Conservation (phyloP, 192 early-diverging fungal species). For the Lunasporangiospora selenospora region DNA sequence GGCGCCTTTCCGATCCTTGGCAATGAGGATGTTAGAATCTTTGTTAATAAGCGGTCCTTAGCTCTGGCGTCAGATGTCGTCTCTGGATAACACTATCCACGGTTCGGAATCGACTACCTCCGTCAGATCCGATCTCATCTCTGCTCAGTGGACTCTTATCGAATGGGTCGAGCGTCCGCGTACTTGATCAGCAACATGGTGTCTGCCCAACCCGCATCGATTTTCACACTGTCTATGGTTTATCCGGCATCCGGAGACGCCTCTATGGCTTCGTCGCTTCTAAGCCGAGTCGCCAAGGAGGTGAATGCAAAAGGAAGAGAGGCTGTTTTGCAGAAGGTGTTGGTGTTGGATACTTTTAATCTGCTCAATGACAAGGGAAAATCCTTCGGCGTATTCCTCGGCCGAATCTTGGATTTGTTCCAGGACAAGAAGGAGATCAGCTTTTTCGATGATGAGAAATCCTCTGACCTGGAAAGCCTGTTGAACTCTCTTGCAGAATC, state of each 20-base stretch:
- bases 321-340: constrained; percentile 1
- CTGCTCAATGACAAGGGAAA: background rate
- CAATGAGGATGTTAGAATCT: constrained; percentile 11
- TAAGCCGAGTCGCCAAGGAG: constrained; percentile 9
- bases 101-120: constrained; percentile 6
- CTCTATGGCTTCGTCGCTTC: constrained; percentile 1
- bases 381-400: background rate
- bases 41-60: constrained; percentile 14
- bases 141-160: constrained; percentile 7
- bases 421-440: constrained; percentile 9
- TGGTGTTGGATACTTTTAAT: constrained; percentile 1
- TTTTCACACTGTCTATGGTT: constrained; percentile 14
- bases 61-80: no score
- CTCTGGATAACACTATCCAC: background rate
- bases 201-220: constrained; percentile 9
- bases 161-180: constrained; percentile 11
- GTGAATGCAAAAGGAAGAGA: constrained; percentile 6
- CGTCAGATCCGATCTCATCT: constrained; percentile 14
- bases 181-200: constrained; percentile 10
- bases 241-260: background rate
- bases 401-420: constrained; percentile 5
- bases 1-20: constrained; percentile 8
- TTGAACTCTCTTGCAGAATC: constrained; percentile 2
- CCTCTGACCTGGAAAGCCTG: constrained; percentile 1
- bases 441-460: background rate